These are phyloP conservation scores for Lolium multiflorum DNA, from an alignment of 176 grass and related monocot species.

Conservation along the genomic window DNA sequence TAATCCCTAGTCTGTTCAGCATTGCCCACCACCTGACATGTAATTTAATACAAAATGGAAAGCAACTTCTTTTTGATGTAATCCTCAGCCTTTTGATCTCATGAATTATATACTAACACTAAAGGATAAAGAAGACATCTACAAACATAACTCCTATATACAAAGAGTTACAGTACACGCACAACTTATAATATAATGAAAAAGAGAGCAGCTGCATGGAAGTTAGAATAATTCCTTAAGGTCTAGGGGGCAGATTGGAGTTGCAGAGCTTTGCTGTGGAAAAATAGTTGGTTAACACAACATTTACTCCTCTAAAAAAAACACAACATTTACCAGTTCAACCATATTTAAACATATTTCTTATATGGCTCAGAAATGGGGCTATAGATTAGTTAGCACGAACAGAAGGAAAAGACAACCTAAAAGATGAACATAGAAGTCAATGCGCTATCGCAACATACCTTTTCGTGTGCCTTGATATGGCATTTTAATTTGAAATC, in stretches of 20 bases:
- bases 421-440: constrained; percentile 12
- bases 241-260: neutral
- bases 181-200: constrained; percentile 1
- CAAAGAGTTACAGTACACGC: neutral
- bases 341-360: constrained; percentile 23
- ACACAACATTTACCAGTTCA: neutral
- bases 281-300: constrained; percentile 12
- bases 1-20: neutral
- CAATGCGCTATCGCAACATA: constrained; percentile 29
- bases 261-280: neutral
- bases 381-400: neutral
- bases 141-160: neutral
- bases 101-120: neutral
- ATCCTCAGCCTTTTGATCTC: neutral
- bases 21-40: neutral
- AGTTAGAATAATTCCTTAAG: neutral
- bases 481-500: constrained; percentile 84
- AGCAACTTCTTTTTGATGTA: neutral
- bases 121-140: neutral
- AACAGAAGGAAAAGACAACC: neutral
- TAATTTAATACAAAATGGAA: neutral
- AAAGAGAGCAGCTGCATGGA: neutral
- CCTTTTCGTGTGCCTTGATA: constrained; percentile 84
- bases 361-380: neutral
- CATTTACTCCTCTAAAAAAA: neutral